A percentile compares a stretch with the other conserved stretches of the same genome.
These are phyloP conservation scores for Takakia lepidozioides DNA, from an alignment of 225 moss, liverwort and hornwort species.

Conservation along the genomic window DNA sequence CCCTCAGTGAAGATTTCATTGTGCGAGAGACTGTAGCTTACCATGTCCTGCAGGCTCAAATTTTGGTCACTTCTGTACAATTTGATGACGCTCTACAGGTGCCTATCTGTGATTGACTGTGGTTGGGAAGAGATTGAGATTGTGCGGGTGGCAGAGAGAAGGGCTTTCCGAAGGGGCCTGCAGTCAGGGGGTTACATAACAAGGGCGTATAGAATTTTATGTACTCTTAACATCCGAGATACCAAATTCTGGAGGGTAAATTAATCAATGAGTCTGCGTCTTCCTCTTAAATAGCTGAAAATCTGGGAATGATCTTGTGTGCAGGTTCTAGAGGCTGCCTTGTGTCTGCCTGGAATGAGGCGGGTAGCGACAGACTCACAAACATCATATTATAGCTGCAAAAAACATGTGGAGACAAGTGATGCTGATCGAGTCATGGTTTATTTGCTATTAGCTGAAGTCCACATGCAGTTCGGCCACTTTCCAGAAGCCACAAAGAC, in stretches of 20 bases:
- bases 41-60: slow-evolving; percentile 54
- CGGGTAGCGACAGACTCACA: slow-evolving; percentile 17
- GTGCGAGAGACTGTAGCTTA: slow-evolving; percentile 57
- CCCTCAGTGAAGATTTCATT: slow-evolving; percentile 58
- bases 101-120: not conserved
- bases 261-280: no score
- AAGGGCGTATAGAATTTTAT: no score
- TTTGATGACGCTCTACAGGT: slow-evolving; percentile 65
- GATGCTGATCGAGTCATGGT: slow-evolving; percentile 47
- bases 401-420: slow-evolving; percentile 33
- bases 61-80: slow-evolving; percentile 43
- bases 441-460: slow-evolving; percentile 47
- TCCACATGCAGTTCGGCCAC: slow-evolving; percentile 48
- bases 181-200: no score
- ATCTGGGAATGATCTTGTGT: no score
- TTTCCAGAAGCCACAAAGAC: slow-evolving; percentile 55
- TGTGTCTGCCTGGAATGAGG: slow-evolving; percentile 51
- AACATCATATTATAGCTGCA: slow-evolving; percentile 37
- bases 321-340: slow-evolving; percentile 58
- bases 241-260: no score
- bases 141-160: not conserved
- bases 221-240: no score
- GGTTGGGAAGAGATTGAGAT: not conserved
- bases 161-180: not conserved
- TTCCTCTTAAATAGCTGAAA: no score